phyloP scores from a whole-genome alignment of 805 yeast genomes.

The Candida chilensis region DNA sequence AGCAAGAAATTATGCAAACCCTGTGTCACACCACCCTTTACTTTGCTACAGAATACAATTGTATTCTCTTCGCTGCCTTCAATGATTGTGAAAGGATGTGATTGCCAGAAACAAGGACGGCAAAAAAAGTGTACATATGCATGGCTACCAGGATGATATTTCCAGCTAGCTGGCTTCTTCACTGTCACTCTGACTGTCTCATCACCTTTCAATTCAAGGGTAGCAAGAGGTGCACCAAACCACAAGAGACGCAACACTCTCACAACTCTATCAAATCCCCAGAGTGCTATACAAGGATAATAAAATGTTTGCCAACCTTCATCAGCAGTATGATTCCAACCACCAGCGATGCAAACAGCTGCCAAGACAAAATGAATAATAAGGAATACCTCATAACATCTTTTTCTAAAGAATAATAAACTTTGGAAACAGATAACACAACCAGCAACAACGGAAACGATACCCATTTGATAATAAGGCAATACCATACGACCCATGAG shows the following conservation, averaged over 20 bases:
- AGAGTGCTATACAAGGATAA: slow-evolving; percentile 17
- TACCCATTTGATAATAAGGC: slow-evolving; percentile 17
- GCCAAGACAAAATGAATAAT: slow-evolving; percentile 35
- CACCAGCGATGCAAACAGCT: slow-evolving; percentile 31
- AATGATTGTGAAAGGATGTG: slow-evolving; percentile 59
- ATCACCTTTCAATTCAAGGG: slow-evolving; percentile 27
- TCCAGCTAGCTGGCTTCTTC: slow-evolving; percentile 46
- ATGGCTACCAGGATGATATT: slow-evolving; percentile 51
- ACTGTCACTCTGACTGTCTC: slow-evolving; percentile 41
- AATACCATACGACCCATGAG: slow-evolving; percentile 4
- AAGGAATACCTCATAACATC: slow-evolving; percentile 37
- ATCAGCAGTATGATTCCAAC: slow-evolving; percentile 41
- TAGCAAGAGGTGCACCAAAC: slow-evolving; percentile 31
- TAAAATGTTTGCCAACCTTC: too few species aligned
- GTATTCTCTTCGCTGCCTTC: slow-evolving; percentile 29
- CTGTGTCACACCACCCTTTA: slow-evolving; percentile 45
- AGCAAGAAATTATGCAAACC: slow-evolving; percentile 19
- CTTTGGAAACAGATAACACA: slow-evolving; percentile 34
- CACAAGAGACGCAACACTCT: slow-evolving; percentile 19
- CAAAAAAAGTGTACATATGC: slow-evolving; percentile 44
- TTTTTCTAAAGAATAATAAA: slow-evolving; percentile 31
- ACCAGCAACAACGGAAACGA: slow-evolving; percentile 22
- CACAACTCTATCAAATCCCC: slow-evolving; percentile 21
- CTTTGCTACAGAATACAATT: slow-evolving; percentile 37
- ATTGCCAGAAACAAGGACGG: slow-evolving; percentile 45